Base-by-base conservation (phyloP, 441 rosid genomes). In the Aleurites moluccanus region DNA sequence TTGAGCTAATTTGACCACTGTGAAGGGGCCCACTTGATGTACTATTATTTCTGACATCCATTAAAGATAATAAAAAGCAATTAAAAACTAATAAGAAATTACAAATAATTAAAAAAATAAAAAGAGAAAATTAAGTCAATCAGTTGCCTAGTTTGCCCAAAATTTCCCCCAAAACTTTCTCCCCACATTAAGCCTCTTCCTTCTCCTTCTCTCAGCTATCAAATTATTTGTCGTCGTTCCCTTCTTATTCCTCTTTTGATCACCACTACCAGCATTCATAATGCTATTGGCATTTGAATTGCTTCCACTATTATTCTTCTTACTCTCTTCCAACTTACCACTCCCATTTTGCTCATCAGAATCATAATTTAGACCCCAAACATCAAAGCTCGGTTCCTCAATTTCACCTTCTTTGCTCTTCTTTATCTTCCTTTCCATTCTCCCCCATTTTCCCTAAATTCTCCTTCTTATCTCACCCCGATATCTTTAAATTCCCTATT, bases 181-280 rank as follows among this genome's bases (percentile, higher is more conserved):
- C n/a, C n/a, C n/a, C n/a, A n/a, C 89, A 80, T 87, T 87, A 56
- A 87, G 89, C 70, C 83, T 84, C 89, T 87, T 85, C 72, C 91
- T 73, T 60, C 91, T 82, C 63, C 91, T 82, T 82, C 91, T 83
- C 86, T 88, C 91, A 2, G 91, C 89, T 89, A 86, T 88, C 83
- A 86, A 82, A 77, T 88, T 88, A 77, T 88, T 88, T 0, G 91
- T 87, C 0, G 91, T 89, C 74, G 80, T 68, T 11, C 89, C 91
- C 71, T 84, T 85, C 83, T 80, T 87, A 85, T 83, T 85, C 62
- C 89, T 86, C 78, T 81, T 85, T 9, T 75, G 85, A 68, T 85
- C 86, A 61, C 83, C 88, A 52, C 77, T 68, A 20, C 52, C 75
- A 11, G 79, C 83, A 21, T 81, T 78, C 18, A 77, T 62, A 6